Base-by-base conservation (phyloP, 441 rosid genomes). In the Pelargonium cotyledonis region DNA sequence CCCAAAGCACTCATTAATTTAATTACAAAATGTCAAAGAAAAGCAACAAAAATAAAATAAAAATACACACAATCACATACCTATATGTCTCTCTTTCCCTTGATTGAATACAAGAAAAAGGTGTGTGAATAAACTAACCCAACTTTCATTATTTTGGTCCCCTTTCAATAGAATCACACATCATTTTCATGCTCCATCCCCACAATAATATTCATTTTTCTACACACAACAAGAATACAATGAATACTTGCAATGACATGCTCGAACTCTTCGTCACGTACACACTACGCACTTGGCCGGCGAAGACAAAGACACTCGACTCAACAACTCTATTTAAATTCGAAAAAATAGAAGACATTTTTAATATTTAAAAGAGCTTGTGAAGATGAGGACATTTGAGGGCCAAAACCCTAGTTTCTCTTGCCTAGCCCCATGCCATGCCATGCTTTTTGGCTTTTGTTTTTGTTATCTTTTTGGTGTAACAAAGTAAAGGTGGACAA, bases 241-340 rank as follows among this genome's bases (percentile, higher is more conserved):
- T 46, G 12, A 46, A 46, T 46, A 46, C 51, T 46, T 9, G 11
- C 11, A 8, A 12, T 46, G 51, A 46, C 29, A 60, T 69, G 75
- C 63, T 71, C 65, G 69, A 69, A 67, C 73, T 71, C 65, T 69
- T 77, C 65, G 71, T 83, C 83, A 69, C 76, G 81, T 82, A 81
- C 76, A 69, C 79, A 78, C 80, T 72, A 84, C 81, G 82, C 80
- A 79, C 75, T 77, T 69, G 66, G 71, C 78, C 76, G 77, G 76
- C 79, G 70, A 46, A 2, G 2, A 82, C 71, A 75, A 46, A 70
- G 87, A 82, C 84, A 74, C 85, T 80, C 77, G 75, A 80, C 69
- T 75, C 67, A 67, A 63, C 73, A 41, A 71, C 72, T 68, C 72
- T 58, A 44, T 68, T 7, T 8, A 46, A 2, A 7, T 46, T 2